Percentiles rank a stretch among this genome's conserved stretches.
These are phyloP conservation scores for Candida xyloterini DNA, from an alignment of 805 yeast genomes.

Conservation along the genomic window DNA sequence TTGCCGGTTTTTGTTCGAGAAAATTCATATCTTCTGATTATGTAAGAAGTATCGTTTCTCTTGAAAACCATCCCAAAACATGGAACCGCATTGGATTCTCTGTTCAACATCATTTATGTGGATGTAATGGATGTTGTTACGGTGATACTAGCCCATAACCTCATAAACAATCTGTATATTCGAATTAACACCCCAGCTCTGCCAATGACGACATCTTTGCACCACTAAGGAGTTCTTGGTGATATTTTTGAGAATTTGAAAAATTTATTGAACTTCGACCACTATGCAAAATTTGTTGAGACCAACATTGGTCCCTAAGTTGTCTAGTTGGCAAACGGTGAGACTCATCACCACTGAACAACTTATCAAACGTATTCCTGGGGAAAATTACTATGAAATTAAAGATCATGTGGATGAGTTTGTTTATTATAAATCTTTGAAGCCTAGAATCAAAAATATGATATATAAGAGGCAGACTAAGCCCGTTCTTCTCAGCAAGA, in stretches of 20 bases:
- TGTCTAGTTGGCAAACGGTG: background rate
- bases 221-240: background rate
- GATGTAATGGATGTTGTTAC: background rate
- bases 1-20: conserved; percentile 12
- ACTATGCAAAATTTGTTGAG: conserved; percentile 8
- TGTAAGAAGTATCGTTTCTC: background rate
- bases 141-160: background rate
- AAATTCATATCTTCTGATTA: conserved; percentile 3
- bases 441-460: conserved; percentile 22
- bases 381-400: conserved; percentile 15
- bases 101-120: background rate
- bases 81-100: too few species aligned
- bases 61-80: too few species aligned
- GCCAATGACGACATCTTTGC: background rate
- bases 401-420: conserved; percentile 32
- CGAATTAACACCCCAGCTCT: background rate
- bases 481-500: conserved; percentile 17
- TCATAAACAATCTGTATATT: too few species aligned
- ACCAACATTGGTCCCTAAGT: conserved; percentile 2
- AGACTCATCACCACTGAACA: conserved; percentile 1
- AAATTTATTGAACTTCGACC: conserved; percentile 4
- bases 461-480: conserved; percentile 28
- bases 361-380: conserved; percentile 2
- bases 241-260: background rate
- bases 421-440: conserved; percentile 23